Evolutionary conservation across 2,329 filamentous ascomycete genomes (phyloP), one percentile per base, ranked within the genome.

Genomic region (Cladophialophora exuberans): DNA sequence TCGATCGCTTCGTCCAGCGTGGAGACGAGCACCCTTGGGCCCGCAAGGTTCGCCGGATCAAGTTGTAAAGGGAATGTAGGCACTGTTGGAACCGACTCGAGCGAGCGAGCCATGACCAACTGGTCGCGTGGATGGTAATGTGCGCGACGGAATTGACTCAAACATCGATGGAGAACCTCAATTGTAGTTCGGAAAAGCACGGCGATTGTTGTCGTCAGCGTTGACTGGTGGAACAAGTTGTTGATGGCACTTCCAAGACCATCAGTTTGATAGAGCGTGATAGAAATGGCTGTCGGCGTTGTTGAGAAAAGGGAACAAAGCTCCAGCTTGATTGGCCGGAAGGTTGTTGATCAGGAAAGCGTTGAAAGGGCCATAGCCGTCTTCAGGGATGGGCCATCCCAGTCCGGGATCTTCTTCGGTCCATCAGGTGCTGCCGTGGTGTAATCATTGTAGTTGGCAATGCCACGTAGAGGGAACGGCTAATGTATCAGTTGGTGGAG

Each of bases 241-340:
- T 11, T 17, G 30, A 20, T 77, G 39, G n/a, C 23, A 26, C 23
- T 43, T 43, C 6, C 15, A 43, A 7, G 7, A 10, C 39, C 35
- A 38, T 20, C 35, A 38, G 7, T 38, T 38, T 11, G 35, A 38
- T 10, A 38, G 15, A 3, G 35, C 35, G 35, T 38, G 22, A 3
- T 38, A 38, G 35, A 38, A 6, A 38, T 38, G 22, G 22, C 13
- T 38, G 15, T 38, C 35, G 35, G 35, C 35, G 15, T 38, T 38
- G n/a, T 38, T 38, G n/a, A 18, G 5, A 9, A 9, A 18, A 9
- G 35, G 35, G 7, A 7, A 38, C n/a, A n/a, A n/a, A n/a, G n/a
- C n/a, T 20, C n/a, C 9, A 17, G n/a, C 9, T 9, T 4, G 35
- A 18, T 38, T 38, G 35, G 6, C 17, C 17, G 13, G 35, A 20